phyloP scores from a whole-genome alignment of 805 yeast genomes.

The Metschnikowia henanensis region DNA sequence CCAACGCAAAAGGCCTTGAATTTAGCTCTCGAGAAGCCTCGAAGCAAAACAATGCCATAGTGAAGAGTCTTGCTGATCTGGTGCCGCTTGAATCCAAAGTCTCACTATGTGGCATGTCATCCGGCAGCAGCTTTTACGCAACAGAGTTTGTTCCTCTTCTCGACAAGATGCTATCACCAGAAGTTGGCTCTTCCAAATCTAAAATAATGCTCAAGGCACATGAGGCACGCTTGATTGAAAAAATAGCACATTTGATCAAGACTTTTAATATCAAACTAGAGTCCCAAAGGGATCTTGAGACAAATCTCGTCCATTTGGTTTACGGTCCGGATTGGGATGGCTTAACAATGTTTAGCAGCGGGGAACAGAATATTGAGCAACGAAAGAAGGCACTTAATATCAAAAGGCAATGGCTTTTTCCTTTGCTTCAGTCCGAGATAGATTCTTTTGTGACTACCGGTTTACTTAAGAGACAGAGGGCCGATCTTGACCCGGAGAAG shows the following conservation, averaged over 20 bases:
- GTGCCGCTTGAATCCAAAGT: conserved; percentile 29
- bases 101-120: conserved; percentile 27
- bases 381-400: conserved; percentile 25
- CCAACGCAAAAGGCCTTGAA: conserved; percentile 33
- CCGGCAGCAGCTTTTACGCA: conserved; percentile 25
- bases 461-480: conserved; percentile 16
- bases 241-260: conserved; percentile 38
- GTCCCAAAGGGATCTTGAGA: conserved; percentile 33
- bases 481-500: conserved; percentile 6
- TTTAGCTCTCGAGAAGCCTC: conserved; percentile 40
- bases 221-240: conserved; percentile 34
- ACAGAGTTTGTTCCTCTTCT: conserved; percentile 36
- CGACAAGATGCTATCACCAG: conserved; percentile 32
- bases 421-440: conserved; percentile 34
- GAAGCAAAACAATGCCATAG: conserved; percentile 32
- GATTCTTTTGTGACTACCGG: conserved; percentile 28
- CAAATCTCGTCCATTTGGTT: conserved; percentile 28
- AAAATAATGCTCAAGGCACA: conserved; percentile 25
- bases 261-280: conserved; percentile 43
- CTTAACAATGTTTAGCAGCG: conserved; percentile 22
- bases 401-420: conserved; percentile 36
- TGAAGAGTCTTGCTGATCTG: conserved; percentile 30
- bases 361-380: conserved; percentile 11
- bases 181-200: conserved; percentile 22
- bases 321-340: conserved; percentile 38